Evolutionary conservation across 1,284 basidiomycete species (phyloP).

Genomic region (Malassezia globosa): DNA sequence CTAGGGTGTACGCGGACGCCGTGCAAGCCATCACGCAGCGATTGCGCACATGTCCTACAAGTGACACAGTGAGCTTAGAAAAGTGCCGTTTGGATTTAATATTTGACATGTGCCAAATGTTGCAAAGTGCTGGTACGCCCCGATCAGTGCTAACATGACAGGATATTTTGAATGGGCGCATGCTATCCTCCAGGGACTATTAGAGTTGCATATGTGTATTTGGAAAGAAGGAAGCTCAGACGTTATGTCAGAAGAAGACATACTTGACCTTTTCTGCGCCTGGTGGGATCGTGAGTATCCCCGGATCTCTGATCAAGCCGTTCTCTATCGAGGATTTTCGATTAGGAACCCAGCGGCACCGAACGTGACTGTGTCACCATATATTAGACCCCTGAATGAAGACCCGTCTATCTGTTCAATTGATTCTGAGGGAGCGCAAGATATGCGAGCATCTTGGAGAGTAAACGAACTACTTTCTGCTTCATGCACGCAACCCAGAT

Average conservation of each 20-base stretch:
- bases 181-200: constrained; percentile 5
- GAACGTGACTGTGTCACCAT: neutral
- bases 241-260: neutral
- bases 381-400: no score
- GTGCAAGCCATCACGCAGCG: neutral
- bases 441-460: neutral
- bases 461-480: neutral
- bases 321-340: constrained; percentile 3
- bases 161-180: constrained; percentile 9
- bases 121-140: constrained; percentile 1
- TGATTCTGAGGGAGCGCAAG: neutral
- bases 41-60: neutral
- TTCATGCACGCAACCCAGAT: neutral
- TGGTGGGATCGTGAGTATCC: constrained; percentile 15
- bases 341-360: neutral
- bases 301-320: neutral
- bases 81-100: neutral
- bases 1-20: neutral
- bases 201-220: constrained; percentile 3
- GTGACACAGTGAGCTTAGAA: neutral
- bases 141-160: neutral
- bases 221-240: neutral
- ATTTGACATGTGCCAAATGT: neutral
- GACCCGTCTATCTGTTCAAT: neutral
- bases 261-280: neutral